Conservation (phyloP, 139 green algal species). For the Gonium pectorale region DNA sequence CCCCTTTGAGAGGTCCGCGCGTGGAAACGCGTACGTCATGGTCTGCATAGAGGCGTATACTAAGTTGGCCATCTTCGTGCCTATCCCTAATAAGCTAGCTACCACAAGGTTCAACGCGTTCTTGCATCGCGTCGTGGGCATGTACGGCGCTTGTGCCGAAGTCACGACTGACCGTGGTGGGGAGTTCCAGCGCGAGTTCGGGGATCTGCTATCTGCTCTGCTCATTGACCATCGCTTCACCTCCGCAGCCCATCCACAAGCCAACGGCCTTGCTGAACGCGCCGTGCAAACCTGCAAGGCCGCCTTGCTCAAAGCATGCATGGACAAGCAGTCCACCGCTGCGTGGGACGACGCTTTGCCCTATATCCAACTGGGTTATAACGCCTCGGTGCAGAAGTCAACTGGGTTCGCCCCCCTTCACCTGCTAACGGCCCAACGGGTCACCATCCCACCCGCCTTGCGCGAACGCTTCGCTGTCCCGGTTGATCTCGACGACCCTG, state of each 20-base stretch:
- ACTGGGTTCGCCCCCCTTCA: conserved; percentile 23
- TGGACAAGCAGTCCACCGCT: fast-evolving
- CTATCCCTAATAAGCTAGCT: conserved; percentile 21
- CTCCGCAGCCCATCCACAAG: conserved; percentile 38
- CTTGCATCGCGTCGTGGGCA: conserved; percentile 6
- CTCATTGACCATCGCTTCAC: conserved; percentile 55
- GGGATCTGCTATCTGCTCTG: not conserved
- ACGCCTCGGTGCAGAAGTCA: conserved; percentile 7
- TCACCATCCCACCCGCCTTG: conserved; percentile 28
- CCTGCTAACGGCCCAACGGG: not conserved
- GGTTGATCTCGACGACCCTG: conserved; percentile 19
- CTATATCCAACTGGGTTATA: too few species aligned
- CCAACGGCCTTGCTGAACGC: conserved; percentile 44
- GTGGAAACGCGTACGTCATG: too few species aligned
- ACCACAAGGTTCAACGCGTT: conserved; percentile 14
- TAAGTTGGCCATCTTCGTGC: conserved; percentile 27
- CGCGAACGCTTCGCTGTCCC: not conserved
- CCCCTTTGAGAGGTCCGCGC: not conserved
- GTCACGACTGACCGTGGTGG: conserved; percentile 49
- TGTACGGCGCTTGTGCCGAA: conserved; percentile 32
- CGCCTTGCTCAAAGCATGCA: not conserved
- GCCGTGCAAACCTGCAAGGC: conserved; percentile 45
- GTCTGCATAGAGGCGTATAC: conserved; percentile 51
- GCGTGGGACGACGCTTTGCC: conserved; percentile 5
- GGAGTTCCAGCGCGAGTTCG: conserved; percentile 52